These are phyloP conservation scores for Lichtheimia ornata DNA, from an alignment of 371 early-diverging fungal species.

Conservation along the genomic window DNA sequence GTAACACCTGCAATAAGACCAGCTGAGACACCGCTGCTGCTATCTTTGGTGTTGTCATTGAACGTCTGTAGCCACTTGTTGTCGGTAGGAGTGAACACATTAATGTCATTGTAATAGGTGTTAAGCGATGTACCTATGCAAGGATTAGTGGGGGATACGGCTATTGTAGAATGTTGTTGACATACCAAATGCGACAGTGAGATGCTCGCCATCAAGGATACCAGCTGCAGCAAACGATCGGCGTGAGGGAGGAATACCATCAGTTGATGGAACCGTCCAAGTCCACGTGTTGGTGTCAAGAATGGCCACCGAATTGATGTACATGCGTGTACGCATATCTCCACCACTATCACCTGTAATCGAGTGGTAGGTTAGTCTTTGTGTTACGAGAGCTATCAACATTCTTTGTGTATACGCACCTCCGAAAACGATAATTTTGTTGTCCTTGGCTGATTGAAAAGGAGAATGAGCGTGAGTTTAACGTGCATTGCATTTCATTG, in stretches of 20 bases:
- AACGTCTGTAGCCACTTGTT: constrained; percentile 36
- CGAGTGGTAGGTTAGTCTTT: not conserved
- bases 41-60: constrained; percentile 1
- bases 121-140: constrained; percentile 25
- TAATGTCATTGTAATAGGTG: constrained; percentile 45
- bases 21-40: constrained; percentile 23
- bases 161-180: not conserved
- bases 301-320: constrained; percentile 32
- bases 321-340: constrained; percentile 23
- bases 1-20: constrained; percentile 49
- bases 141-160: not conserved
- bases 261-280: constrained; percentile 30
- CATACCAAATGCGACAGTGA: constrained; percentile 44
- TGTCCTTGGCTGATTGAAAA: constrained; percentile 25
- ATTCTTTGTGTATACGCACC: constrained; percentile 24
- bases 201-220: constrained; percentile 27
- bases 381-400: not conserved
- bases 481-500: not conserved
- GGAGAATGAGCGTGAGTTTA: not conserved
- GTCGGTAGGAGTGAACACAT: constrained; percentile 23
- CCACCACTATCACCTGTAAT: constrained; percentile 31
- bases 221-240: constrained; percentile 39
- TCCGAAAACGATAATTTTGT: constrained; percentile 45
- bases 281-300: constrained; percentile 46
- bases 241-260: constrained; percentile 42